Conservation (phyloP, 257 asterid genomes). For the Vinca minor region DNA sequence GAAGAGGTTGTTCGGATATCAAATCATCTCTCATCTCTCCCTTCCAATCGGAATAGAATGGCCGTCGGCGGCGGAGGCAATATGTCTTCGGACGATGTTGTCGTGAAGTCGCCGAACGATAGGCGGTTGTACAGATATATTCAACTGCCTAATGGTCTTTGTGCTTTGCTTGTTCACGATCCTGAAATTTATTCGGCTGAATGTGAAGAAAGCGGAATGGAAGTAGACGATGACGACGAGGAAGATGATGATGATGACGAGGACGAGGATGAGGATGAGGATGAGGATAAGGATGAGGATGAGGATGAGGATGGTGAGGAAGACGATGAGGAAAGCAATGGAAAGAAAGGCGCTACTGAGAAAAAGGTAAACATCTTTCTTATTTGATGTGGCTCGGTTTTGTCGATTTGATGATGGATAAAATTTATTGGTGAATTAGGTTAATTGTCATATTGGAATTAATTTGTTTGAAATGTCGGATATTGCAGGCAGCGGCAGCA, state of each 20-base stretch:
- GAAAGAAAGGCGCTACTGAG: conserved; percentile 42
- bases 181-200: conserved; percentile 68
- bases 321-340: conserved; percentile 19
- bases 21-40: not conserved
- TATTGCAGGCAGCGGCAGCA: conserved; percentile 93
- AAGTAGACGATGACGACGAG: conserved; percentile 28
- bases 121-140: conserved; percentile 75
- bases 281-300: conserved; percentile 23
- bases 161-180: conserved; percentile 86
- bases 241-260: conserved; percentile 33
- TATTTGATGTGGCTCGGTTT: conserved; percentile 3
- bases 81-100: conserved; percentile 69
- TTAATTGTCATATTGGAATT: not conserved
- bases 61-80: conserved; percentile 43
- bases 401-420: conserved; percentile 6
- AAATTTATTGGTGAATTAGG: not conserved
- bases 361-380: conserved; percentile 47
- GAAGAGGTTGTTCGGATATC: not conserved
- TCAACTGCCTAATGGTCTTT: conserved; percentile 74
- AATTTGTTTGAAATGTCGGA: conserved; percentile 6
- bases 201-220: conserved; percentile 27
- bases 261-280: conserved; percentile 29
- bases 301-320: conserved; percentile 30
- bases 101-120: conserved; percentile 74
- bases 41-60: conserved; percentile 26